phyloP scores from a whole-genome alignment of 345 rosid species.

The Noccaea bulbosa region DNA sequence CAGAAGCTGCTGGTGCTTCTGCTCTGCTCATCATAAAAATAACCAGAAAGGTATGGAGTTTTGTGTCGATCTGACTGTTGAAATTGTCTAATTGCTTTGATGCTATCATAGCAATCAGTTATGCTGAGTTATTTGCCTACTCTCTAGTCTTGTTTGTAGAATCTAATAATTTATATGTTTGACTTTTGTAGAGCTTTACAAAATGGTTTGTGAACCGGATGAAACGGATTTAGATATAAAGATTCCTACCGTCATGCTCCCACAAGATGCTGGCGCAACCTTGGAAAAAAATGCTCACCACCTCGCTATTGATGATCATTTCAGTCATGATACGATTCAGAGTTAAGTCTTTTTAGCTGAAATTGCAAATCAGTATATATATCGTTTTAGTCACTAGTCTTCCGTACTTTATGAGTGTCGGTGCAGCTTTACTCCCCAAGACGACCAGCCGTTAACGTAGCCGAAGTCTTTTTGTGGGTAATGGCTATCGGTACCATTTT shows the following conservation, averaged over 20 bases:
- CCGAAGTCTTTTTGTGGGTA: conserved; percentile 98
- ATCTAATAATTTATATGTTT: conserved; percentile 17
- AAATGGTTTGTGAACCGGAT: conserved; percentile 98
- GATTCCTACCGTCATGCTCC: conserved; percentile 94
- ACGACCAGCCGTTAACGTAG: conserved; percentile 88
- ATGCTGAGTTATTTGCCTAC: not conserved
- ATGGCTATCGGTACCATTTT: conserved; percentile 96
- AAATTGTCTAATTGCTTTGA: conserved; percentile 13
- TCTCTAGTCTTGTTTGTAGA: conserved; percentile 1
- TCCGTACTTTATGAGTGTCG: conserved; percentile 57
- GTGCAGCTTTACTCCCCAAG: conserved; percentile 93
- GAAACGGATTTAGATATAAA: conserved; percentile 90
- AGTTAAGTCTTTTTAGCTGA: not conserved
- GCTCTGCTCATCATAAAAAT: conserved; percentile 89
- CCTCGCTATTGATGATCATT: not conserved
- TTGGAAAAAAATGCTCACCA: conserved; percentile 66
- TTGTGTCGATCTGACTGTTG: conserved; percentile 1
- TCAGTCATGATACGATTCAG: conserved; percentile 4
- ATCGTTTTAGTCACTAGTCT: not conserved
- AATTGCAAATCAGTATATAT: conserved; percentile 13
- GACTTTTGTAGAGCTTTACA: conserved; percentile 74
- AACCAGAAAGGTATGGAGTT: conserved; percentile 70
- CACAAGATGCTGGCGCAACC: conserved; percentile 92
- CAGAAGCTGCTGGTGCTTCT: conserved; percentile 90
- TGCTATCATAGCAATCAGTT: conserved; percentile 7